phyloP scores from a whole-genome alignment of 768 basidiomycete genomes.

The Boletus rubescentipes region DNA sequence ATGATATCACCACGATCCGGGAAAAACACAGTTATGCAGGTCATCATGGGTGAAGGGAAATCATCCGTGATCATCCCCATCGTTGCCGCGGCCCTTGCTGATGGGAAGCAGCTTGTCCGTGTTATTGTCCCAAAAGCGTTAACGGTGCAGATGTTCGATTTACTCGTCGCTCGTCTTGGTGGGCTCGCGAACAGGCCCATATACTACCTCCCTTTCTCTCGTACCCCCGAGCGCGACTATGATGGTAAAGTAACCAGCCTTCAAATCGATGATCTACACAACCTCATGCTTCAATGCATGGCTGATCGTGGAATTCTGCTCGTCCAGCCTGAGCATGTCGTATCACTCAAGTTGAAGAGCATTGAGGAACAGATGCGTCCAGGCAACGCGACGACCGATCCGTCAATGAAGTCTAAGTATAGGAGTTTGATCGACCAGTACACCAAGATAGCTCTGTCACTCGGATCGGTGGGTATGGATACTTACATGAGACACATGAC shows the following conservation, averaged over 20 bases:
- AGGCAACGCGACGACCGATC: not conserved
- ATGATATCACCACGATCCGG: slow-evolving; percentile 41
- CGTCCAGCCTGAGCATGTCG: slow-evolving; percentile 49
- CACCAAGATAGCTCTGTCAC: not conserved
- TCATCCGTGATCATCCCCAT: too few species aligned
- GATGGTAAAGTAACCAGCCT: not conserved
- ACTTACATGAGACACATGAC: too few species aligned
- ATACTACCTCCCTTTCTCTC: slow-evolving; percentile 47
- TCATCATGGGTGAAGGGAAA: slow-evolving; percentile 40
- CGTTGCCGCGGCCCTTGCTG: too few species aligned
- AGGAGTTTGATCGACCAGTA: too few species aligned
- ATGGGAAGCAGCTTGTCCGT: too few species aligned
- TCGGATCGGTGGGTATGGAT: not conserved
- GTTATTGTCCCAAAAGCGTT: slow-evolving; percentile 35
- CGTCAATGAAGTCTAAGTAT: not conserved
- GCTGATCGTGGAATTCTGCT: slow-evolving; percentile 40
- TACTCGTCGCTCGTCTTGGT: slow-evolving; percentile 40
- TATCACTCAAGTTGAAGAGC: slow-evolving; percentile 46
- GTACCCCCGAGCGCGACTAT: slow-evolving; percentile 26
- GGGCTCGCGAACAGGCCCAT: slow-evolving; percentile 44
- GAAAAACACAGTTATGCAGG: slow-evolving; percentile 41
- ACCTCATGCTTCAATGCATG: slow-evolving; percentile 39
- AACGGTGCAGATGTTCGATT: slow-evolving; percentile 42
- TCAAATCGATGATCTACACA: slow-evolving; percentile 22
- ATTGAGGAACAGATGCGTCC: slow-evolving; percentile 32